Base-by-base conservation (phyloP, 2,329 filamentous ascomycete species). In the Colletotrichum destructivum region DNA sequence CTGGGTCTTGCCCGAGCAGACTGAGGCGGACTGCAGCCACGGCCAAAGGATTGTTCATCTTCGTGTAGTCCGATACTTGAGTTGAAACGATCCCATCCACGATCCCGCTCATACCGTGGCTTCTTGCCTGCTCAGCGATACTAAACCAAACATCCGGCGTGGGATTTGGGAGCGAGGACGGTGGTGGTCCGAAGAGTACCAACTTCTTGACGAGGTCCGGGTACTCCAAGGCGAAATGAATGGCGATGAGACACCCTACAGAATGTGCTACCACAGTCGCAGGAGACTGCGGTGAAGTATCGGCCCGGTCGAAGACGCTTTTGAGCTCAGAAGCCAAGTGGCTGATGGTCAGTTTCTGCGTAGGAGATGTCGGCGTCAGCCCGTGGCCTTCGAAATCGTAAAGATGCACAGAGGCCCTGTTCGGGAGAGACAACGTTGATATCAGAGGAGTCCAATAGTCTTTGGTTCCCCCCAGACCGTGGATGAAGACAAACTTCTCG, bases 321-420 rank as follows among this genome's bases (percentile, higher is more conserved):
- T 77, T 64, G 1, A 88, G 75, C 66, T 88, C 87, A 0, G 72
- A 70, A 0, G 84, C 83, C 54, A 87, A 83, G 0, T 82, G 85
- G 0, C 77, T 75, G 47, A 90, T 83, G 7, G 79, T 83, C 13
- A 87, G 63, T 2, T 74, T 74, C 60, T 80, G 84, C 2, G 82
- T 78, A 0, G 87, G 83, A 11, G 82, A 83, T 0, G 87, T 88
- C 0, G 87, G 87, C 1, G 86, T 87, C 8, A 87, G 79, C 0
- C 88, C 88, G 72, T 89, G 88, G 3, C 88, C 88, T 77, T 90
- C 88, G 3, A 90, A 79, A 72, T 90, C 88, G 69, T 85, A 84
- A 0, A 88, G 75, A 70, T 87, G 83, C 7, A 84, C 71, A 1
- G 75, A 79, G 73, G 82, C 77, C 2, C 76, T 74, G 15, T 77